Percentiles rank a stretch among this genome's conserved stretches.
Conservation (phyloP, 148 eudicot genomes). For the Beta vulgaris region DNA sequence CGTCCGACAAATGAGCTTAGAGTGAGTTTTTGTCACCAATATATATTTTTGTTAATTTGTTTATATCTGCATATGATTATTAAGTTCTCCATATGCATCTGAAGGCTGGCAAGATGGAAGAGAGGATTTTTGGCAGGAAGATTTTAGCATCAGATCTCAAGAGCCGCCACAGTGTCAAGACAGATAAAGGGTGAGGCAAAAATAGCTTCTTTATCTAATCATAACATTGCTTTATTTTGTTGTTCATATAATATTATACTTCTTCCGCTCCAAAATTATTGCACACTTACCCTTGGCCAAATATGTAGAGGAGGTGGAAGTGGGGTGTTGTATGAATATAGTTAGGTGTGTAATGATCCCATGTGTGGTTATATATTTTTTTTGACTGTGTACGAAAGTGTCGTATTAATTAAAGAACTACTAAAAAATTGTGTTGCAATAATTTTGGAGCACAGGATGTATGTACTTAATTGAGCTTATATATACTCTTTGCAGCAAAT, state of each 20-base stretch:
- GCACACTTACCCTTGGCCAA: no score
- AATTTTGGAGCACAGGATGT: no score
- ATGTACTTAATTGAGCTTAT: not conserved
- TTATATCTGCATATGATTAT: constrained; percentile 14
- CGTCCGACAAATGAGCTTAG: constrained; percentile 42
- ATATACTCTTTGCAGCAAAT: not conserved
- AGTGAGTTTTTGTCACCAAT: constrained; percentile 33
- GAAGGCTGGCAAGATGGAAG: constrained; percentile 58
- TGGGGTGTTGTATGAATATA: no score
- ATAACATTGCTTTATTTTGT: not conserved
- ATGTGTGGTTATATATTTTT: no score
- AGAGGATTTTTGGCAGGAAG: constrained; percentile 44
- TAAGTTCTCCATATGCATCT: constrained; percentile 17
- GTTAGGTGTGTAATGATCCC: no score
- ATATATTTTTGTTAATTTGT: not conserved
- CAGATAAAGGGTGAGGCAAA: constrained; percentile 53
- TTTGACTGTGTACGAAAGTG: no score
- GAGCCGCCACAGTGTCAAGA: constrained; percentile 40
- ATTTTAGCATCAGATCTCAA: constrained; percentile 30
- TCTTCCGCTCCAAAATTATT: no score
- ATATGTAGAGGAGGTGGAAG: no score
- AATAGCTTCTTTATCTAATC: not conserved
- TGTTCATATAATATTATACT: no score
- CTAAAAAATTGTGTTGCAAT: no score
- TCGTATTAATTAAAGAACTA: no score